Base-by-base conservation (phyloP, 2,329 filamentous ascomycete species). In the Paracamarosporium sp. region DNA sequence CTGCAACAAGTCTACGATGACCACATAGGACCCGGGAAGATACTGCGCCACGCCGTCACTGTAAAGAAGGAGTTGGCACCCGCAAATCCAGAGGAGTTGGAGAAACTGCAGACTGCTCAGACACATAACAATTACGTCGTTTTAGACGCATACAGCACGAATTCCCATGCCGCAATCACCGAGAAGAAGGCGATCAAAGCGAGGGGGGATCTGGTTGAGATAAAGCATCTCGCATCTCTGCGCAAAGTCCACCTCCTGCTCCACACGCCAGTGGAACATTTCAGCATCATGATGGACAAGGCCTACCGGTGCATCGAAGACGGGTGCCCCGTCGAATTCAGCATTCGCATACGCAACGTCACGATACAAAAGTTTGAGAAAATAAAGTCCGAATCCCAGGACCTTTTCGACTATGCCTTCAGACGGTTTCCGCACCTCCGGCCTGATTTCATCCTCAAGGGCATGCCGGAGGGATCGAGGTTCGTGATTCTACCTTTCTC, bases 391-490 rank as follows among this genome's bases (percentile, higher is more conserved):
- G 50, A 36, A 1, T 50, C 55, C 6, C 13, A 20, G 1, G 48
- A 56, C 12, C 27, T 25, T 1, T 69, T 65, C 63, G 61, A 55
- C 11, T 73, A 68, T 64, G 50, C 68, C 40, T 65, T 69, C 28
- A 20, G 56, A 9, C 63, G 68, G 41, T 74, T 69, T 28, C 70
- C 72, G 1, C 71, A 74, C 38, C 27, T 74, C 27, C 64, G 69
- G 22, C 70, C 71, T 1, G 71, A 75, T 50, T 67, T 73, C 25
- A 70, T 75, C 8, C 27, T 68, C 28, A 70, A 67, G 45, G 56
- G 51, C 20, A 74, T 75, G 72, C 72, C 71, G 0, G 31, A 62
- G 35, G 63, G 61, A 11, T 64, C 70, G 0, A 20, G 15, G 1
- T 70, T 56, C 20, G 5, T 63, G 7, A 48, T 75, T 40, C 11